phyloP scores from a whole-genome alignment of 73 alveolate species.

The Paramecium pentaurelia region DNA sequence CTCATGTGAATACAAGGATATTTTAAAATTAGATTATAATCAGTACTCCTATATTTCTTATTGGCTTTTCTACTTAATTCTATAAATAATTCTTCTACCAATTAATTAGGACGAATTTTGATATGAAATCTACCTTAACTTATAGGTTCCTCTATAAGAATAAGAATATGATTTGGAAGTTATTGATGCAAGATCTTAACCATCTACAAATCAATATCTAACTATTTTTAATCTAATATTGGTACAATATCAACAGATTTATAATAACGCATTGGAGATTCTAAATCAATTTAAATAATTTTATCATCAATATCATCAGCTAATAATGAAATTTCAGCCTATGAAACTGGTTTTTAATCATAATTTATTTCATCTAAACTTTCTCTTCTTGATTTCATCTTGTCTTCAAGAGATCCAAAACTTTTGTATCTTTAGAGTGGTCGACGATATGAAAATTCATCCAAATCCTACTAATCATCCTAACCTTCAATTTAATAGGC shows the following conservation, averaged over 20 bases:
- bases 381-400: slow-evolving; percentile 15
- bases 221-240: not conserved
- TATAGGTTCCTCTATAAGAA: not conserved
- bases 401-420: not conserved
- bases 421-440: slow-evolving; percentile 22
- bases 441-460: not conserved
- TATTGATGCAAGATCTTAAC: not conserved
- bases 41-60: not conserved
- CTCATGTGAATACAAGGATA: not conserved
- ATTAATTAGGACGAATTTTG: not conserved
- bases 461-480: slow-evolving; percentile 4
- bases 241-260: slow-evolving; percentile 5
- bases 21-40: not conserved
- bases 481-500: slow-evolving; percentile 1
- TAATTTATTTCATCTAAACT: not conserved
- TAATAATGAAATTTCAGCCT: not conserved
- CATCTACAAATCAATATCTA: not conserved
- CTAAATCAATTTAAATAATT: slow-evolving; percentile 3
- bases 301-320: slow-evolving; percentile 13
- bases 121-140: not conserved
- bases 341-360: not conserved
- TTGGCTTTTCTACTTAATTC: not conserved
- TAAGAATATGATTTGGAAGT: not conserved
- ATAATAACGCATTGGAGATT: not conserved
- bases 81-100: not conserved